Evolutionary conservation across 2,329 filamentous ascomycete genomes (phyloP), one percentile per base, ranked within the genome.

Genomic region (Ophiobolus disseminans): DNA sequence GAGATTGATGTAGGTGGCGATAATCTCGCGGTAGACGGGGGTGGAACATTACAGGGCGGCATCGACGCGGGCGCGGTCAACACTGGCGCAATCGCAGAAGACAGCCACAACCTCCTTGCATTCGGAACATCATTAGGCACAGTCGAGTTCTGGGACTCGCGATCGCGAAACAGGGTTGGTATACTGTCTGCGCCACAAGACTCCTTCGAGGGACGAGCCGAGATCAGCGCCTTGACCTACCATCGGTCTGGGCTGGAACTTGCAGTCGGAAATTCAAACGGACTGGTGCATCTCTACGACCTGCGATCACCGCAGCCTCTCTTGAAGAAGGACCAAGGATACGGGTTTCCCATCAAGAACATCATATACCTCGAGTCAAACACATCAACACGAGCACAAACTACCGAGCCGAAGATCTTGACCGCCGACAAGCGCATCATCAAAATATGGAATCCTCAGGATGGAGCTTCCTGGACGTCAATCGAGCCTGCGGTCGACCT

Each of bases 101-200:
- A 87, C 31, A 92, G 89, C 38, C 94, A 99, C 72, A 94, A 94
- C 47, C 80, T 99, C 4, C 81, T 92, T 25, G 92, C 93, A 0
- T 99, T 99, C 64, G 94, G 95, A 42, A 99, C 94, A 1, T 92
- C 91, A 2, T 78, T 94, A 47, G 93, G 94, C n/a, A 96, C 93
- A 1, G 90, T 97, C 20, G 94, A 99, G 70, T 93, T 97, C 66
- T 99, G 92, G 90, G 94, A 99, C 69, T 84, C 92, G 1, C 84
- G 94, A 50, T 91, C 89, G 22, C 88, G 91, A 68, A 88, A 87
- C 45, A 82, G 91, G 48, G 88, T 93, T 9, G 92, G 90, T 13
- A 82, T 93, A 14, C 78, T 99, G 2, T 81, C 87, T 10, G 82
- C 79, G 1, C 82, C 71, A 4, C 63, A 65, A n/a, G 65, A 71